Conservation (phyloP, 2,329 filamentous ascomycete species). For the Aspergillus niger region DNA sequence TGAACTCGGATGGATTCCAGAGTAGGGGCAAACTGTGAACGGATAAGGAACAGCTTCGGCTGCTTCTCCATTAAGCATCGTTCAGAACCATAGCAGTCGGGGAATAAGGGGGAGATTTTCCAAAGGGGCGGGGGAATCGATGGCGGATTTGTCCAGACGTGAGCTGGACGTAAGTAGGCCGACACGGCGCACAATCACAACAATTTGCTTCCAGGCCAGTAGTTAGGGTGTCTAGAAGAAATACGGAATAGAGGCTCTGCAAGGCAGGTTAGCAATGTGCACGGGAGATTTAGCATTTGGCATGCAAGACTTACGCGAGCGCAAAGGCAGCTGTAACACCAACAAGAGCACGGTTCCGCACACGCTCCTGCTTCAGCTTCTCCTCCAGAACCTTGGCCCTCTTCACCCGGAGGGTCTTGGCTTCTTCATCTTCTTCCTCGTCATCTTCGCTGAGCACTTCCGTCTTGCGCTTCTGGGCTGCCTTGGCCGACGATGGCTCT, state of each 20-base stretch:
- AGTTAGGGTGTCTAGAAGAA: slow-evolving; percentile 40
- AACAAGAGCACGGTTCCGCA: slow-evolving; percentile 80
- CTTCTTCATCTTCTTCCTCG: slow-evolving; percentile 47
- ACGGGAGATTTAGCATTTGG: neutral
- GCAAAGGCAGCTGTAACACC: slow-evolving; percentile 85
- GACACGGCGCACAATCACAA: neutral
- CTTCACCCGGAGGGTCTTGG: slow-evolving; percentile 62
- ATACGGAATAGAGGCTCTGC: slow-evolving; percentile 50
- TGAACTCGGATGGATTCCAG: slow-evolving; percentile 13
- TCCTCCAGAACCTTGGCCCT: slow-evolving; percentile 70
- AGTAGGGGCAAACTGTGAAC: slow-evolving; percentile 9
- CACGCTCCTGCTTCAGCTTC: slow-evolving; percentile 79
- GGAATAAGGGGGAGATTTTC: neutral
- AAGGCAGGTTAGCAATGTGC: slow-evolving; percentile 30
- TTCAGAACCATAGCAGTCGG: slow-evolving; percentile 7
- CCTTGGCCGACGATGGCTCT: slow-evolving; percentile 34
- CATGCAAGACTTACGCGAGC: slow-evolving; percentile 71
- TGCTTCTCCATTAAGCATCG: neutral
- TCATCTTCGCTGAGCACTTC: slow-evolving; percentile 63
- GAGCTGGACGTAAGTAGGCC: neutral
- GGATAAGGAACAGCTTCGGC: neutral
- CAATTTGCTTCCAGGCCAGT: neutral
- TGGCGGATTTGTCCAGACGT: neutral
- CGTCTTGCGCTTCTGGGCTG: slow-evolving; percentile 69
- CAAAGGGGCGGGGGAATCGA: neutral